Conservation (phyloP, 2,329 filamentous ascomycete species). For the Sphaerulina musiva region DNA sequence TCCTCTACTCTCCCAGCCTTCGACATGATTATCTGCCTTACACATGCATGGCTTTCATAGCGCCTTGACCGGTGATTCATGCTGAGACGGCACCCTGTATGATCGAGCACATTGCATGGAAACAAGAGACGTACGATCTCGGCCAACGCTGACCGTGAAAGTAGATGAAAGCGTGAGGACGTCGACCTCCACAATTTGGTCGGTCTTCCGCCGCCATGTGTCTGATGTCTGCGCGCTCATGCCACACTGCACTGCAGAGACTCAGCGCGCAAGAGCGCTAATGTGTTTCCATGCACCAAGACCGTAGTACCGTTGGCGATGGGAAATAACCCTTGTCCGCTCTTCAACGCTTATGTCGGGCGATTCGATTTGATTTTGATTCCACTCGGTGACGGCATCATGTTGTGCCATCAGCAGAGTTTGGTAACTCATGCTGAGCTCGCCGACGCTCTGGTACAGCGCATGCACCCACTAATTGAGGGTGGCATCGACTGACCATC, state of each 20-base stretch:
- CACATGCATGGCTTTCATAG: conserved; percentile 13
- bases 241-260: neutral
- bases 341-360: neutral
- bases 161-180: neutral
- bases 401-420: too few relatives aligned
- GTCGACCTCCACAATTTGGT: neutral
- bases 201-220: too few relatives aligned
- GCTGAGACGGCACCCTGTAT: conserved; percentile 11
- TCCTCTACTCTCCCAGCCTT: neutral
- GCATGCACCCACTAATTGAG: too few relatives aligned
- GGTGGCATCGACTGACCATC: too few relatives aligned
- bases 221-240: too few relatives aligned
- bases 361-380: too few relatives aligned
- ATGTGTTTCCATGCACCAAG: neutral
- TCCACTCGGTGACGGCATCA: too few relatives aligned
- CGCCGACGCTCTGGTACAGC: too few relatives aligned
- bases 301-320: conserved; percentile 2
- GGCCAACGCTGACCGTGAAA: neutral
- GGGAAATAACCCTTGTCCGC: conserved; percentile 3
- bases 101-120: neutral
- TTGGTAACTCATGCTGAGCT: too few relatives aligned
- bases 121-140: neutral
- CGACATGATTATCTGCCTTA: conserved; percentile 10
- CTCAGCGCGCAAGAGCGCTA: neutral
- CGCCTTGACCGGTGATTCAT: conserved; percentile 9